Base-by-base conservation (phyloP, 129 eudicot genomes). In the Artemisia annua region DNA sequence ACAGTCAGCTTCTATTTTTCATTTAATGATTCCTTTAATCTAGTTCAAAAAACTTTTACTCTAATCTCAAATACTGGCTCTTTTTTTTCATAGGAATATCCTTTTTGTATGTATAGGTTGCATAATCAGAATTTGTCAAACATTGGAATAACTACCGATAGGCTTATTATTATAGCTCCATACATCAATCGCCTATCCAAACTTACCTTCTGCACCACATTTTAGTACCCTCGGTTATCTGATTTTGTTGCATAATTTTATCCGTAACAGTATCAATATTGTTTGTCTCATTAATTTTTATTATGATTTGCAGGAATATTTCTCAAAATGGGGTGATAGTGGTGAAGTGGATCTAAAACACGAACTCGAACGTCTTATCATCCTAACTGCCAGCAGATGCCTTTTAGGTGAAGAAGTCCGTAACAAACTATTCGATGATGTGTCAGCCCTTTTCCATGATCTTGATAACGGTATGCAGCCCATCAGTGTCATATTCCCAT, bases 401-500 rank as follows among this genome's bases (percentile, higher is more conserved):
- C 81, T 94, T 26, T 73, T 94, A 60, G 98, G 98, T 18, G 89
- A 83, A 71, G 98, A 94, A 75, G 96, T 94, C 39, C 96, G 98
- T 49, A 87, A 94, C 68, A 83, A 90, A 80, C 98, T 94, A 60
- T 94, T 94, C 60, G 97, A 86, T 17, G 96, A 94, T 1, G 98
- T 94, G 11, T 94, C 98, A 62, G 92, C 97, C 48, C 89, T 94
- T 44, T 88, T 94, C 75, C 98, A 94, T 54, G 93, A 94, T 56
- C 97, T 94, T 11, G 97, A 90, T 72, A 89, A 85, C 50, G 98
- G 98, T 7, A 93, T 93, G 98, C 98, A 71, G 56, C 98, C 98
- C 4, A 93, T 93, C 86, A 93, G 98, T 24, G 98, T 93, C 11
- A 79, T 93, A 10, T 90, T 90, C 83, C 98, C 98, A 2, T 93